Evolutionary conservation across 2,329 filamentous ascomycete species (phyloP).

Genomic region (Trichoderma koningiopsis): DNA sequence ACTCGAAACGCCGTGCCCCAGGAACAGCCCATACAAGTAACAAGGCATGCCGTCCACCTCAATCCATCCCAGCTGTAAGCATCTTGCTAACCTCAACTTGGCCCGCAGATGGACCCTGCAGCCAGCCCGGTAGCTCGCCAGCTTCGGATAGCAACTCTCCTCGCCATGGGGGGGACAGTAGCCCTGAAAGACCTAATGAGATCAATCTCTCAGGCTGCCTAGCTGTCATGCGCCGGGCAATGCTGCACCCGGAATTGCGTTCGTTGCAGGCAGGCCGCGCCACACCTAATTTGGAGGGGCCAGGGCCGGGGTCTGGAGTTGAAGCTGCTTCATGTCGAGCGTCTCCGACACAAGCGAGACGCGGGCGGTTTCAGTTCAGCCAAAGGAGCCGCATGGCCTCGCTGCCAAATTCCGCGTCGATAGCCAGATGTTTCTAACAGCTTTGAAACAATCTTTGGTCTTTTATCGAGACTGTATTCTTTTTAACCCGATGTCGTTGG

Average conservation of each 20-base stretch:
- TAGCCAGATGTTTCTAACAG: slow-evolving; percentile 1
- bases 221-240: slow-evolving; percentile 16
- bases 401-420: neutral
- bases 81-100: slow-evolving; percentile 5
- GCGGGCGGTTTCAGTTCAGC: slow-evolving; percentile 37
- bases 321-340: slow-evolving; percentile 35
- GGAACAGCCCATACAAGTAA: neutral
- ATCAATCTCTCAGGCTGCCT: slow-evolving; percentile 7
- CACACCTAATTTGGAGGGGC: slow-evolving; percentile 20
- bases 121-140: neutral
- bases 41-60: neutral
- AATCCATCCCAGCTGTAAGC: neutral
- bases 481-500: neutral
- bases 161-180: neutral
- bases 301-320: slow-evolving; percentile 20
- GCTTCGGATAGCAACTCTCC: neutral
- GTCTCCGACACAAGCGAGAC: slow-evolving; percentile 40
- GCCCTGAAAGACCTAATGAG: neutral
- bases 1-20: slow-evolving; percentile 10
- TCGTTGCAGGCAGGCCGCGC: slow-evolving; percentile 21
- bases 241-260: slow-evolving; percentile 17
- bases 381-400: slow-evolving; percentile 19
- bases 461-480: neutral
- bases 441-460: neutral
- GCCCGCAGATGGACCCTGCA: neutral